Base-by-base conservation (phyloP, 352 stramenopile species). In the Pythium insidiosum region DNA sequence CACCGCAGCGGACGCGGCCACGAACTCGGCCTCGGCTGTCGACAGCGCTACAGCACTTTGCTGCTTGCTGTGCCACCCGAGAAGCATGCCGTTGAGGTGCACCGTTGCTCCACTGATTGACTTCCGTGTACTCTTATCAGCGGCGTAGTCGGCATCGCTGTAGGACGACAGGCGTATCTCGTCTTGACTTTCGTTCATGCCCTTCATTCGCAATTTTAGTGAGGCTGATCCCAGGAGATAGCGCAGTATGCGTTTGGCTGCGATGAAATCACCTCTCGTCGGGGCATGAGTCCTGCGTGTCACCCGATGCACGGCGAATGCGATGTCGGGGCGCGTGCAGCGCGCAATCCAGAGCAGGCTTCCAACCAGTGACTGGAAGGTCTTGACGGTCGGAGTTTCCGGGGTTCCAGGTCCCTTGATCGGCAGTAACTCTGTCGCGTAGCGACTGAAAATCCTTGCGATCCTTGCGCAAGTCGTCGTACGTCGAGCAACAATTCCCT, bases 361-460 rank as follows among this genome's bases (percentile, higher is more conserved):
- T 0, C 58, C 61, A 0, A 70, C 48, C 5, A 78, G 13, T 0
- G 60, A 67, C 54, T 64, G 57, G n/a, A 74, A 68, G 5, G 19
- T 59, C 30, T 41, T 42, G 4, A 61, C 23, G 0, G 47, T 67
- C 6, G 52, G 51, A 1, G 13, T 3, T 42, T 54, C 47, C 15
- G 39, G 36, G 3, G 51, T 49, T 1, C 31, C 43, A 15, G 38
- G 9, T 1, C 33, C 23, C 4, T 37, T 43, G 0, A 12, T 37
- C 9, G 41, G 50, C 22, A 63, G 40, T 15, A 53, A 16, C 1
- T 52, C 31, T n/a, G n/a, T n/a, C n/a, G n/a, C n/a, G n/a, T n/a
- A n/a, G n/a, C n/a, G n/a, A n/a, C n/a, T n/a, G n/a, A n/a, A n/a
- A n/a, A n/a, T n/a, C n/a, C n/a, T n/a, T n/a, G n/a, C n/a, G n/a